Percentiles rank a stretch among this genome's conserved stretches.
Conservation (phyloP, 2,329 filamentous ascomycete species). For the Fusarium bactridioides region DNA sequence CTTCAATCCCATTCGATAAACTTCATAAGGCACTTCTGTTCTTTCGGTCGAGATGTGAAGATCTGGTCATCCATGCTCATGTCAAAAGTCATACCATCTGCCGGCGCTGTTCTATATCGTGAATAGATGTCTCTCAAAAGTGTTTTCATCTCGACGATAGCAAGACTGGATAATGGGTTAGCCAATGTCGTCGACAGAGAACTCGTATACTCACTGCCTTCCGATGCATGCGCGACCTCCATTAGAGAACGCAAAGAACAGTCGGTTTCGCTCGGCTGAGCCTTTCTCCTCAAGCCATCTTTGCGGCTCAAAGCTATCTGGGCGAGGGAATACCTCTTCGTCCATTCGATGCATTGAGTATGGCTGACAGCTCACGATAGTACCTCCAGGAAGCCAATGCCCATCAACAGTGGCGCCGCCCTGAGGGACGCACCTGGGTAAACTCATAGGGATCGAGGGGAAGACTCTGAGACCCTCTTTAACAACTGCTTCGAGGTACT, state of each 20-base stretch:
- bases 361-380: slow-evolving; percentile 25
- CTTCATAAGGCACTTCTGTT: slow-evolving; percentile 18
- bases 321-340: background rate
- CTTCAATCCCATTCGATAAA: slow-evolving; percentile 11
- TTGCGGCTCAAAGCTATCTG: slow-evolving; percentile 15
- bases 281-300: slow-evolving; percentile 20
- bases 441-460: slow-evolving; percentile 19
- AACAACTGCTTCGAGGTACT: slow-evolving; percentile 24
- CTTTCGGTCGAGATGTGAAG: slow-evolving; percentile 28
- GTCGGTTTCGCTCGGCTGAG: background rate
- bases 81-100: background rate
- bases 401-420: slow-evolving; percentile 10
- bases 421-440: slow-evolving; percentile 14
- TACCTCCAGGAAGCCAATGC: slow-evolving; percentile 19
- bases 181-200: fast-evolving
- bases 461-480: slow-evolving; percentile 26
- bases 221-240: slow-evolving; percentile 28
- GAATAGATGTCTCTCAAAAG: slow-evolving; percentile 22
- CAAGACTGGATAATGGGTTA: background rate
- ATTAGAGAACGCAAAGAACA: slow-evolving; percentile 25
- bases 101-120: background rate
- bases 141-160: slow-evolving; percentile 26
- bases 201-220: slow-evolving; percentile 22
- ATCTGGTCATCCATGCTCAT: slow-evolving; percentile 33
- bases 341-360: slow-evolving; percentile 26